Conservation (phyloP, 2,329 filamentous ascomycete species). For the Fusarium dimerum region DNA sequence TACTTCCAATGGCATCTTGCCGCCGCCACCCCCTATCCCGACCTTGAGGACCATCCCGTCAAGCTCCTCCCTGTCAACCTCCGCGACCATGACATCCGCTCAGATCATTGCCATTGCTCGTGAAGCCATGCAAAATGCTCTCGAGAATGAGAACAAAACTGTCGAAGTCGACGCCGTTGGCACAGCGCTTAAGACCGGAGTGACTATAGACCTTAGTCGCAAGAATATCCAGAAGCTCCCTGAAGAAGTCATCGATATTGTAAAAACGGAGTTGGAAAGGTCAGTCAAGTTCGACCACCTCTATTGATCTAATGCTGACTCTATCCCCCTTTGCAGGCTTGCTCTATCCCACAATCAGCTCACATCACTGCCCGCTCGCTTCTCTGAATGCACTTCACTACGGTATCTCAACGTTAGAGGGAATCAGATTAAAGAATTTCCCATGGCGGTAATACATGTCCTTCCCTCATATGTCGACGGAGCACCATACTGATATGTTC, state of each 20-base stretch:
- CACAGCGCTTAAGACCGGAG: slow-evolving; percentile 65
- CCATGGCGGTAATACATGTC: slow-evolving; percentile 49
- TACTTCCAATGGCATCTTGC: slow-evolving; percentile 42
- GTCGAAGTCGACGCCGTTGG: slow-evolving; percentile 61
- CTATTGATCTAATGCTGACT: slow-evolving; percentile 11
- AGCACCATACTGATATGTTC: slow-evolving; percentile 23
- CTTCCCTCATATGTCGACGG: slow-evolving; percentile 6
- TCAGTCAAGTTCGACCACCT: slow-evolving; percentile 37
- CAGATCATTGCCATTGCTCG: slow-evolving; percentile 67
- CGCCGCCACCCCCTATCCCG: slow-evolving; percentile 48
- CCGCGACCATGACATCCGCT: slow-evolving; percentile 55
- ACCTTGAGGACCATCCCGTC: slow-evolving; percentile 49
- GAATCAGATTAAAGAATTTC: slow-evolving; percentile 69
- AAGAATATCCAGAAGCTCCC: slow-evolving; percentile 71
- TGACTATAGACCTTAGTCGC: slow-evolving; percentile 77
- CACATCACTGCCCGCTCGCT: slow-evolving; percentile 66
- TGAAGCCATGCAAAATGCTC: slow-evolving; percentile 67
- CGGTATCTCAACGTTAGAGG: slow-evolving; percentile 80
- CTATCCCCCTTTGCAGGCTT: slow-evolving; percentile 51
- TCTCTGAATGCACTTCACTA: slow-evolving; percentile 74
- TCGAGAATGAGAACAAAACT: slow-evolving; percentile 66
- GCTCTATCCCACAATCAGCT: slow-evolving; percentile 81
- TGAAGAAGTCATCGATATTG: slow-evolving; percentile 73
- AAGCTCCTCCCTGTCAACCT: slow-evolving; percentile 49
- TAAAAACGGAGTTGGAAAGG: slow-evolving; percentile 74